Conservation (phyloP, 2,329 filamentous ascomycete genomes). For the Colletotrichum tropicale region DNA sequence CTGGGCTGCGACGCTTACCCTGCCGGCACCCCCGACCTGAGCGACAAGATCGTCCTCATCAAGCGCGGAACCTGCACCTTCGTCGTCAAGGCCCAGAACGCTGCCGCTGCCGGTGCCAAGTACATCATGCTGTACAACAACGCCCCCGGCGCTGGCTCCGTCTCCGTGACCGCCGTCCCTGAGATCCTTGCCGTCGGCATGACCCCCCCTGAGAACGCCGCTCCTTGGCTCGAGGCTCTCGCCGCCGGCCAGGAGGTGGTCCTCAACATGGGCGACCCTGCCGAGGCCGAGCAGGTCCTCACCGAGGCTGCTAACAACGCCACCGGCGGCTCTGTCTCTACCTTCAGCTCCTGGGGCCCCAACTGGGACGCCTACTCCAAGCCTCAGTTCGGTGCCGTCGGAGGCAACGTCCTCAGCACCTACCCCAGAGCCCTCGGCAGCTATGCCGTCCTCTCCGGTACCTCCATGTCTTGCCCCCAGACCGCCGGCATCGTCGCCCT, state of each 20-base stretch:
- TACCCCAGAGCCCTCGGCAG: conserved; percentile 49
- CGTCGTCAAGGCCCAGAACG: conserved; percentile 56
- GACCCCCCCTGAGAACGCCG: conserved; percentile 45
- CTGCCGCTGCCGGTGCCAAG: conserved; percentile 58
- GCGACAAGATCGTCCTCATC: conserved; percentile 62
- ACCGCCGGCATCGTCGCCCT: conserved; percentile 60
- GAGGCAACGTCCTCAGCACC: conserved; percentile 63
- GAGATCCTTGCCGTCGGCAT: conserved; percentile 44
- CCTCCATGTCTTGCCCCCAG: conserved; percentile 65
- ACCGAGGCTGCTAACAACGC: conserved; percentile 39
- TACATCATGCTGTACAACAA: conserved; percentile 70
- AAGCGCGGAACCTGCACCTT: conserved; percentile 64
- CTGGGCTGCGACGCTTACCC: conserved; percentile 59
- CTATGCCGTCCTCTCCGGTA: conserved; percentile 60
- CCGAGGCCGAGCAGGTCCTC: conserved; percentile 38
- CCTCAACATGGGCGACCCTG: conserved; percentile 47
- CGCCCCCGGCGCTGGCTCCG: conserved; percentile 34
- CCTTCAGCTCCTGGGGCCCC: conserved; percentile 64
- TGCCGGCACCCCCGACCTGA: conserved; percentile 59
- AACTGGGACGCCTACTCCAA: conserved; percentile 63
- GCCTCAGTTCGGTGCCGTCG: conserved; percentile 60
- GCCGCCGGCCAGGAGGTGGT: conserved; percentile 46
- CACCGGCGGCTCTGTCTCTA: conserved; percentile 56
- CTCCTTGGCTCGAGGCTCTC: conserved; percentile 46
- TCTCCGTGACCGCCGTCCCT: conserved; percentile 33